Evolutionary conservation across 768 basidiomycete genomes (phyloP).

Genomic region (Crucibulum laeve): DNA sequence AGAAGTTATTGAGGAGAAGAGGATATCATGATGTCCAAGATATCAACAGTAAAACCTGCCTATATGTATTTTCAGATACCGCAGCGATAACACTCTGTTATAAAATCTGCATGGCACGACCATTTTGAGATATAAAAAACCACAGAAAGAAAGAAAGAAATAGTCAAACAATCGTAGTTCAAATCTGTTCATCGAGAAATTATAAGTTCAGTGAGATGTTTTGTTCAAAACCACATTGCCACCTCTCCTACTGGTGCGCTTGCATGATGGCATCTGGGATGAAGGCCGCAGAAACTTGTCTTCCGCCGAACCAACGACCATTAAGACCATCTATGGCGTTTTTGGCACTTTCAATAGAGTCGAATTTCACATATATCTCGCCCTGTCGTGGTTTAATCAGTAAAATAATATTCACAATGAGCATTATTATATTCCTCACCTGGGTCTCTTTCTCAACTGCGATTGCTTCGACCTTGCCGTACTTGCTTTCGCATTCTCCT

Average conservation of each 20-base stretch:
- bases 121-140: conserved; percentile 21
- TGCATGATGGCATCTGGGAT: conserved; percentile 94
- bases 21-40: conserved; percentile 19
- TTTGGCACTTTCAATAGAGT: conserved; percentile 71
- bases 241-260: conserved; percentile 64
- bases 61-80: conserved; percentile 23
- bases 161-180: conserved; percentile 25
- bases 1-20: conserved; percentile 27
- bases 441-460: conserved; percentile 93
- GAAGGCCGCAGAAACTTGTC: conserved; percentile 80
- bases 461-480: conserved; percentile 82
- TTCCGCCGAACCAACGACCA: conserved; percentile 95
- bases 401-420: conserved; percentile 5
- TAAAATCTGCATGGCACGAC: conserved; percentile 25
- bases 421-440: conserved; percentile 35
- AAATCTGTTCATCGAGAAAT: conserved; percentile 25
- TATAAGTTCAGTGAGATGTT: conserved; percentile 26
- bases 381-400: conserved; percentile 55
- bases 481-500: conserved; percentile 88
- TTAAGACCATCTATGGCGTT: conserved; percentile 87
- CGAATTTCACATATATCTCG: conserved; percentile 96
- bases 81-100: conserved; percentile 9
- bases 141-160: conserved; percentile 24
- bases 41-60: conserved; percentile 35
- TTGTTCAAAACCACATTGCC: conserved; percentile 8